Base-by-base conservation (phyloP, 176 grass and related monocot species). In the Aegilops tauschii region DNA sequence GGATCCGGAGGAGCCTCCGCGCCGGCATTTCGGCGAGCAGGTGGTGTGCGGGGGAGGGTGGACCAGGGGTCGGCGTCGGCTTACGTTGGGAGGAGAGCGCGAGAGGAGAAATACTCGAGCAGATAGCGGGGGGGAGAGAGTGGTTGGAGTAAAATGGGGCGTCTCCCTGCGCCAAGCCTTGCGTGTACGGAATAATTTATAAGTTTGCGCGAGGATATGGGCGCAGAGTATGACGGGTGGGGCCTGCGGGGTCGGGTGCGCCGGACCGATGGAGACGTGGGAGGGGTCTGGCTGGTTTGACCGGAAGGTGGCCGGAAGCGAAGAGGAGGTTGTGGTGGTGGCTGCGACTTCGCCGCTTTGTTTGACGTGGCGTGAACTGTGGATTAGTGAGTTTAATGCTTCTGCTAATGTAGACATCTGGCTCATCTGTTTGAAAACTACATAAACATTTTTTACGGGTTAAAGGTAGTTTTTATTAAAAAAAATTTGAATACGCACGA, bases 11-110 rank as follows among this genome's bases (percentile, higher is more conserved):
- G 62, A 63, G 35, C 52, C 17, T 12, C 69, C 2, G 77, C 23
- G 49, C 1, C 77, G 70, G 77, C 89, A 91, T 91, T 91, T 52
- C n/a, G 61, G 29, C 36, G 69, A 81, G 69, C 80, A 36, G 56
- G 3, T 87, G 80, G 73, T 49, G 76, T 14, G 12, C 69, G 76
- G 77, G 13, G 29, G 63, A 54, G 30, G 25, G 47, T 14, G 62
- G 61, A 84, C 25, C 49, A 21, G 16, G 27, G 31, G 77, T 20
- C 31, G 36, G 37, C 20, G 14, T 54, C 50, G 5, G 16, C 50
- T 54, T 13, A 62, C 59, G 59, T 25, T 62, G 61, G 61, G 54
- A 59, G 18, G 54, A 21, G 50, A 54, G 50, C 49, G 49, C 6
- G 14, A 14, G 18, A 58, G 5, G 18, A 8, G 20, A 58, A 58